Percentiles rank a stretch among this genome's conserved stretches.
These are phyloP conservation scores for Dictyostelium intermedium DNA, from an alignment of 78 protist species.

Conservation along the genomic window DNA sequence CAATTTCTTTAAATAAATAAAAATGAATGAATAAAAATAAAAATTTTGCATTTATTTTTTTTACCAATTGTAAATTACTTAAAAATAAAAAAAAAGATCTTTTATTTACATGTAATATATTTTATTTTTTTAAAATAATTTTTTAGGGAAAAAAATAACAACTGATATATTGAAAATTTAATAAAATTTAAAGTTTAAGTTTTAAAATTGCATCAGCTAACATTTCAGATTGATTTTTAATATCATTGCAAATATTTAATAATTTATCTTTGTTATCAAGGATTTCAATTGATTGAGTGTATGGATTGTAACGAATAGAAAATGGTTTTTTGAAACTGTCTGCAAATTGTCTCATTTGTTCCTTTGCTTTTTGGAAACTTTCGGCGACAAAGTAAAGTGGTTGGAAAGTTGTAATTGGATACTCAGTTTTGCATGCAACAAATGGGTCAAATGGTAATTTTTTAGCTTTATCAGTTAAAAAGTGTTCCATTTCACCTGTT, in stretches of 20 bases:
- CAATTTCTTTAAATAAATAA: too few species aligned
- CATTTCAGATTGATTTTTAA: constrained; percentile 20
- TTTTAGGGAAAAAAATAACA: too few species aligned
- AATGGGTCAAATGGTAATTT: constrained; percentile 55
- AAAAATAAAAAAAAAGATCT: background rate
- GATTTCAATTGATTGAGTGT: constrained; percentile 74
- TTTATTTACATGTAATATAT: too few species aligned
- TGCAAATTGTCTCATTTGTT: constrained; percentile 70
- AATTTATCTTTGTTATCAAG: constrained; percentile 68
- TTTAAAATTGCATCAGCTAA: constrained; percentile 16
- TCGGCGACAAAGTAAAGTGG: constrained; percentile 95
- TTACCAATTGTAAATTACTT: too few species aligned
- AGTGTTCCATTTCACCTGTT: constrained; percentile 93
- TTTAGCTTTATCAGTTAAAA: constrained; percentile 20
- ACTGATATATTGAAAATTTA: too few species aligned
- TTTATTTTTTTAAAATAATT: too few species aligned
- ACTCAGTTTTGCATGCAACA: constrained; percentile 49
- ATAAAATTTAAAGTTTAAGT: background rate
- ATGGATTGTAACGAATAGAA: constrained; percentile 83
- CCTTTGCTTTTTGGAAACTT: constrained; percentile 86
- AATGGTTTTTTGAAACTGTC: constrained; percentile 82
- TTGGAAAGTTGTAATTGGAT: constrained; percentile 96
- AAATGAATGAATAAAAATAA: too few species aligned
- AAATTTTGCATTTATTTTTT: too few species aligned
- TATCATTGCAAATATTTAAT: constrained; percentile 26